Conservation (phyloP, 768 basidiomycete species). For the Fomitopsis serialis region DNA sequence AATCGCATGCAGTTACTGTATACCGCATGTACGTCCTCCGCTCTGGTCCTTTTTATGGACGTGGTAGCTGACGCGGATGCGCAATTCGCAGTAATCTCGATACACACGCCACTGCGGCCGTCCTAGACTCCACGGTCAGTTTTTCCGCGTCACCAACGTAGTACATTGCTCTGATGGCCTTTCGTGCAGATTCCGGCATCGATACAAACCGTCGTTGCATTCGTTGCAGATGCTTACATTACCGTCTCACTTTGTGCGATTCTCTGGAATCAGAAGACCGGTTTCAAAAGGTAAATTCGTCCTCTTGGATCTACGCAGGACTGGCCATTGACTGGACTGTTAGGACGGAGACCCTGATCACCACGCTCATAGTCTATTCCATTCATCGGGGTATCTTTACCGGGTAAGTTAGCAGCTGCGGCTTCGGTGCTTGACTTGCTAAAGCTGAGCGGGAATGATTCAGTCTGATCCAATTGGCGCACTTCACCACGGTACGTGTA, state of each 20-base stretch:
- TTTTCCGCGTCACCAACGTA: neutral
- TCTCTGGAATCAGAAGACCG: neutral
- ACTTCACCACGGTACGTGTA: neutral
- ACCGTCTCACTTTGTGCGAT: neutral
- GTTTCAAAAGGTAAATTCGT: neutral
- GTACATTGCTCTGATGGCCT: neutral
- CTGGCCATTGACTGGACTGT: neutral
- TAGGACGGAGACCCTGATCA: constrained; percentile 1
- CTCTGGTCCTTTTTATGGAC: too few relatives aligned
- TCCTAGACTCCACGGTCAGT: neutral
- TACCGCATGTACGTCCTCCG: neutral
- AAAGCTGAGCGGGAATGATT: neutral
- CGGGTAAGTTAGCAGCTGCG: neutral
- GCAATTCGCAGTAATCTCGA: neutral
- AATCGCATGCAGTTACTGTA: neutral
- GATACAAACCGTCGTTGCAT: neutral
- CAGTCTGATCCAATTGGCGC: neutral
- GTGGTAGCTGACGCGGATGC: neutral
- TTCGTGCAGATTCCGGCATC: neutral
- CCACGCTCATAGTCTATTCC: neutral
- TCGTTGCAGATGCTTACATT: neutral
- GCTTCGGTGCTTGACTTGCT: neutral
- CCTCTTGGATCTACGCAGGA: neutral
- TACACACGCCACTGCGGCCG: neutral
- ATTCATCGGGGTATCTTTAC: constrained; percentile 2